phyloP scores from a whole-genome alignment of 768 basidiomycete species.

The Pleurotus eryngii region DNA sequence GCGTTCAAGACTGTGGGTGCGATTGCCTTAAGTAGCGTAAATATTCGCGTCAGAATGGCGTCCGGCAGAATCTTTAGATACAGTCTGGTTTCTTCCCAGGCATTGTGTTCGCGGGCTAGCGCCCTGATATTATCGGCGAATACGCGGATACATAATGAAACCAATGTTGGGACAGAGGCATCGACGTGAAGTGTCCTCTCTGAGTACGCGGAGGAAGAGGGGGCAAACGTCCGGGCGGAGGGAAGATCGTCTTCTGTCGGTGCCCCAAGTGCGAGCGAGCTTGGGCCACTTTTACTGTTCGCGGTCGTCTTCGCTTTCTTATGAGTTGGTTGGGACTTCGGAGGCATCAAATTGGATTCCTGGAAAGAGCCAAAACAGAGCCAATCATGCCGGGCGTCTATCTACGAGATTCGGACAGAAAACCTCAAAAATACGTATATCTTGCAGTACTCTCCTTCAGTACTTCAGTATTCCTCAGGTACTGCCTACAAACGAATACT shows the following conservation, averaged over 20 bases:
- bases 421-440: no score
- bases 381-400: no score
- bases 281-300: background rate
- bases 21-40: constrained; percentile 43
- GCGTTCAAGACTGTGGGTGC: constrained; percentile 52
- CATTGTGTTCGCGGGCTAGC: constrained; percentile 31
- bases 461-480: no score
- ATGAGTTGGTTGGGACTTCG: background rate
- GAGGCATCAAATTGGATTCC: background rate
- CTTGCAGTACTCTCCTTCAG: no score
- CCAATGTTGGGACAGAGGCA: constrained; percentile 39
- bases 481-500: no score
- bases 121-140: constrained; percentile 44
- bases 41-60: constrained; percentile 43
- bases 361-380: background rate
- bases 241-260: constrained; percentile 42
- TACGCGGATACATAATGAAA: constrained; percentile 45
- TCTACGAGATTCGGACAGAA: no score
- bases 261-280: constrained; percentile 33
- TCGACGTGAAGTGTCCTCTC: constrained; percentile 31
- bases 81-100: constrained; percentile 37
- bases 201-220: constrained; percentile 52
- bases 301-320: constrained; percentile 2
- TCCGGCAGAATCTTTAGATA: constrained; percentile 53
- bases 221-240: constrained; percentile 27